These are phyloP conservation scores for Yarrowia galli DNA, from an alignment of 1,139 yeast genomes.

Conservation along the genomic window DNA sequence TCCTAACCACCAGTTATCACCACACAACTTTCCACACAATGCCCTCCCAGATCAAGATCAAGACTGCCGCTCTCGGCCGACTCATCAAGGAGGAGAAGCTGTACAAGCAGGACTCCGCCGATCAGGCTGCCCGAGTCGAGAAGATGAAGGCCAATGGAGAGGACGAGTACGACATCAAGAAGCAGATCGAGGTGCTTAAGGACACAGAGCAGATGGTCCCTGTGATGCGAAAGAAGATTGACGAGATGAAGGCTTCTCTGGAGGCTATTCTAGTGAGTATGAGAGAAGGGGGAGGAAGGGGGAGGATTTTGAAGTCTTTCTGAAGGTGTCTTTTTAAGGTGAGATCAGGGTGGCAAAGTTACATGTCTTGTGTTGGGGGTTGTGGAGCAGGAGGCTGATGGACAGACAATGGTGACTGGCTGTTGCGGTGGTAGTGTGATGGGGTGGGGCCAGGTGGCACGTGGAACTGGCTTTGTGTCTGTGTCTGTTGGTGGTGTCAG, in stretches of 20 bases:
- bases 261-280: slow-evolving; percentile 51
- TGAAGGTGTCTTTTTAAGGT: too few relatives aligned
- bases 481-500: too few relatives aligned
- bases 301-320: too few relatives aligned
- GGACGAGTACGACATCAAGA: slow-evolving; percentile 77
- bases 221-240: slow-evolving; percentile 62
- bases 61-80: slow-evolving; percentile 74
- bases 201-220: slow-evolving; percentile 77
- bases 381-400: too few relatives aligned
- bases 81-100: slow-evolving; percentile 73
- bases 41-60: slow-evolving; percentile 79
- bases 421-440: too few relatives aligned
- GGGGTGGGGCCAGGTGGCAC: too few relatives aligned
- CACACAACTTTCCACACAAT: slow-evolving; percentile 50
- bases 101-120: slow-evolving; percentile 69
- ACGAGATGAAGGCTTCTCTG: slow-evolving; percentile 59
- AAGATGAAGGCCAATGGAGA: slow-evolving; percentile 54
- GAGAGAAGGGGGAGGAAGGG: too few relatives aligned
- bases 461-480: too few relatives aligned
- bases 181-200: slow-evolving; percentile 65
- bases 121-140: slow-evolving; percentile 61
- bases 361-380: too few relatives aligned
- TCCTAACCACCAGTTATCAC: slow-evolving; percentile 4
- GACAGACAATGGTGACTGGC: too few relatives aligned
- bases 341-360: too few relatives aligned